Evolutionary conservation across 2,329 filamentous ascomycete genomes (phyloP).

Genomic region (Diaporthe sp.): DNA sequence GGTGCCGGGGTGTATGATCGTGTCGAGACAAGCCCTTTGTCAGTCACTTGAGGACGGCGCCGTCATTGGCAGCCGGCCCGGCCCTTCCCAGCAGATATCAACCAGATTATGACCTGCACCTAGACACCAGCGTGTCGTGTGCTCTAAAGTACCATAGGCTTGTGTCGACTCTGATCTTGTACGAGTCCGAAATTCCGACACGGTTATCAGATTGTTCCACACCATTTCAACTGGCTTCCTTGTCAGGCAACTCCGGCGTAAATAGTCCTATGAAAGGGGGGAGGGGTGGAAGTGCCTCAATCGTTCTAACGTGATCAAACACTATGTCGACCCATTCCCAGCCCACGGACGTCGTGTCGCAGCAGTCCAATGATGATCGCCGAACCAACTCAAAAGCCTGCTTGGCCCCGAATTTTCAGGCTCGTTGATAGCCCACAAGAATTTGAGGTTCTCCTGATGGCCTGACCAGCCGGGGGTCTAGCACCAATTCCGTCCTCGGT

Average conservation of each 20-base stretch:
- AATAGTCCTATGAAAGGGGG: background rate
- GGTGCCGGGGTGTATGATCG: background rate
- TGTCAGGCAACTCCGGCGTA: background rate
- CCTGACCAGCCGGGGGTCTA: background rate
- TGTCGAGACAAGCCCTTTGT: conserved; percentile 14
- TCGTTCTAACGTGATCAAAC: too few relatives aligned
- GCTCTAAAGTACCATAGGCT: background rate
- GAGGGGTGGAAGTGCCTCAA: background rate
- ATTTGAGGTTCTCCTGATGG: background rate
- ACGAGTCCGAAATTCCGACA: background rate
- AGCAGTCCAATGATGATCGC: conserved; percentile 1
- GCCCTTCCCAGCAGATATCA: conserved; percentile 21
- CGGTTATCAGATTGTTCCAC: background rate
- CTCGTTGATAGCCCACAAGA: background rate
- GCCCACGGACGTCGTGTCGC: background rate
- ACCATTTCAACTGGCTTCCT: background rate
- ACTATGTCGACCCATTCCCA: background rate
- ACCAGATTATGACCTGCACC: conserved; percentile 2
- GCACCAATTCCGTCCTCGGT: background rate
- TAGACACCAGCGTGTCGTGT: background rate
- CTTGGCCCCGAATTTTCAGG: background rate
- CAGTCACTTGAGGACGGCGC: background rate
- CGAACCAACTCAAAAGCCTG: background rate
- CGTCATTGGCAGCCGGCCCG: conserved; percentile 22
- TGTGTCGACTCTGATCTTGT: background rate